phyloP scores from a whole-genome alignment of 139 green algal genomes.

The Pleodorina starrii region DNA sequence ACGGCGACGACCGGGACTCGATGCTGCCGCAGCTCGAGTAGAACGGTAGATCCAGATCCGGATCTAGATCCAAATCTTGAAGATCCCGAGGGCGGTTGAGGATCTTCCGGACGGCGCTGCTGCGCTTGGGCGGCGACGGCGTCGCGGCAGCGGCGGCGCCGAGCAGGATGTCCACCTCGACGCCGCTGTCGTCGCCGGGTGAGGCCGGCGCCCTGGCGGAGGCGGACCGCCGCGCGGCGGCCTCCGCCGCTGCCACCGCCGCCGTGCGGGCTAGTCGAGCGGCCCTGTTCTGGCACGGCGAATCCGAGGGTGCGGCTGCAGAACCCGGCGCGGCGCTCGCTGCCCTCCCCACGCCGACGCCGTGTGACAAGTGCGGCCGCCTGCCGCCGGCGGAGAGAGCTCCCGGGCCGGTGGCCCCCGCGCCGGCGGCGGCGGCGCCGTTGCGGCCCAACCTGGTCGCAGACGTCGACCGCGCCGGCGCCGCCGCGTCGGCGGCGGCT shows the following conservation, averaged over 20 bases:
- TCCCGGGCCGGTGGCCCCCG: background rate
- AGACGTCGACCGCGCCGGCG: background rate
- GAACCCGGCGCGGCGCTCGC: background rate
- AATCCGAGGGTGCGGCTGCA: background rate
- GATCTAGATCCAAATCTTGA: too few relatives aligned
- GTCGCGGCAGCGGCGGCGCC: background rate
- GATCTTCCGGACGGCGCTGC: background rate
- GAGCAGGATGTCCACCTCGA: too few relatives aligned
- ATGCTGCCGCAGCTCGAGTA: slow-evolving; percentile 5
- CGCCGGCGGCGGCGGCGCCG: background rate
- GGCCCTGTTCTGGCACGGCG: too few relatives aligned
- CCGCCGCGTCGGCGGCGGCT: background rate
- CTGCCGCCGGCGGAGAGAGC: background rate
- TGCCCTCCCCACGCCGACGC: too few relatives aligned
- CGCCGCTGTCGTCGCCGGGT: background rate
- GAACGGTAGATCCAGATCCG: background rate
- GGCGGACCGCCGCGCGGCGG: too few relatives aligned
- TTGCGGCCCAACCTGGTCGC: background rate
- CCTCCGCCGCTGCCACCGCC: too few relatives aligned
- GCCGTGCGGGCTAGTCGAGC: too few relatives aligned
- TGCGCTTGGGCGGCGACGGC: background rate
- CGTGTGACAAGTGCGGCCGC: background rate
- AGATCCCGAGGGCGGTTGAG: background rate
- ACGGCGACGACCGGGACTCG: background rate
- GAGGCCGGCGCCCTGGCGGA: background rate